Evolutionary conservation across 1,284 basidiomycete species (phyloP), one percentile per base, ranked within the genome.

Genomic region (Thelephora terrestris): DNA sequence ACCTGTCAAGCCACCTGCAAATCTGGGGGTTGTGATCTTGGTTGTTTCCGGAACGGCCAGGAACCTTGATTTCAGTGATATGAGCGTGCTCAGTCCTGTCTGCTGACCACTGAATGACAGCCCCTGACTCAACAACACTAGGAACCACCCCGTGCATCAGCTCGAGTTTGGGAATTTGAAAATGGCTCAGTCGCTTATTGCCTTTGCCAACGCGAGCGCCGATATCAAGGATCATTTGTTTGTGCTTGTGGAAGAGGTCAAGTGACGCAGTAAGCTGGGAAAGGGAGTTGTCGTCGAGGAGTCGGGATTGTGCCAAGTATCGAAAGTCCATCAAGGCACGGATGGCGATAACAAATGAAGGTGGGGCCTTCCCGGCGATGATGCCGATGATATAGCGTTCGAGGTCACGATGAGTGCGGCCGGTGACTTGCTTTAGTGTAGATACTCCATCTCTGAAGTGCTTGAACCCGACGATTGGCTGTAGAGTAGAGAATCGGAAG

Each of bases 21-120:
- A 65, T 63, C 49, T 66, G 62, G 3, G 54, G 5, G 40, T 65
- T 57, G 35, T 61, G 59, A 5, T 56, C 51, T 3, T 60, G 60
- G 42, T 66, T 55, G 34, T 66, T 66, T 59, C 52, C 48, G 66
- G n/a, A n/a, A n/a, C n/a, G n/a, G n/a, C n/a, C n/a, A n/a, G n/a
- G n/a, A n/a, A n/a, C n/a, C n/a, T n/a, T 67, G 34, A 66, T 47
- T 7, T 55, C 53, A 9, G 53, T 50, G 16, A 66, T 65, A 37
- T 68, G 62, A 1, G 55, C 54, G 18, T 57, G 57, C 46, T 68
- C 64, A 1, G 56, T 68, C 2, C 50, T 51, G 49, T 68, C 61
- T 1, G 61, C 62, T 27, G 57, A 61, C 60, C 61, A 67, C 43
- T 68, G 62, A 16, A 58, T 55, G 2, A 57, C 45, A 7, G 52